Percentiles rank a stretch among this genome's conserved stretches.
Conservation (phyloP, 2,329 filamentous ascomycete species). For the Dactylella cylindrospora region DNA sequence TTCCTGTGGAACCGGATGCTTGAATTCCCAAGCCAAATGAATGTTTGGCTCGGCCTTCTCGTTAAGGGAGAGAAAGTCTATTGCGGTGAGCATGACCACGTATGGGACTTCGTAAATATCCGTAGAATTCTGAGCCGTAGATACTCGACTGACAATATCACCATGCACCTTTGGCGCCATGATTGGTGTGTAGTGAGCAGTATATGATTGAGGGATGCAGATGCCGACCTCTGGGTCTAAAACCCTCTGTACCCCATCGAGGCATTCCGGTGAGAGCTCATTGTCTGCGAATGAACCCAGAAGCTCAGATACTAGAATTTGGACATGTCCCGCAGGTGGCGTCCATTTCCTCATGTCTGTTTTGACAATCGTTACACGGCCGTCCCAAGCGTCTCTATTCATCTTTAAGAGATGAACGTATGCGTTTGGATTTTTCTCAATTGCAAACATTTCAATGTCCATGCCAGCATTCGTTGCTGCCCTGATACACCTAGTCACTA, state of each 20-base stretch:
- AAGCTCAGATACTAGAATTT: slow-evolving; percentile 91
- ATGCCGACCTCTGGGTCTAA: slow-evolving; percentile 79
- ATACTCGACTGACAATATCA: slow-evolving; percentile 68
- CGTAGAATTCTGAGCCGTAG: slow-evolving; percentile 52
- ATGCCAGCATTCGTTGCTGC: slow-evolving; percentile 77
- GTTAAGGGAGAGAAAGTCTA: slow-evolving; percentile 74
- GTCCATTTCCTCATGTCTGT: slow-evolving; percentile 98
- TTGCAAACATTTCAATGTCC: slow-evolving; percentile 80
- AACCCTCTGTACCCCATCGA: slow-evolving; percentile 92
- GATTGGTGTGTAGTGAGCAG: slow-evolving; percentile 89
- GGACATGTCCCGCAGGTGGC: slow-evolving; percentile 75
- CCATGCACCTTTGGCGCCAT: slow-evolving; percentile 80
- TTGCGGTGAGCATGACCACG: slow-evolving; percentile 86
- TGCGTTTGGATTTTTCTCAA: slow-evolving; percentile 98
- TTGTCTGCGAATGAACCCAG: slow-evolving; percentile 96
- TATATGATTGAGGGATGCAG: slow-evolving; percentile 90
- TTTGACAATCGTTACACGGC: slow-evolving; percentile 81
- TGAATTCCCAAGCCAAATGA: slow-evolving; percentile 77
- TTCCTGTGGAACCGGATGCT: slow-evolving; percentile 67
- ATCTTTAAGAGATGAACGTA: slow-evolving; percentile 88
- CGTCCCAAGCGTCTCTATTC: slow-evolving; percentile 78
- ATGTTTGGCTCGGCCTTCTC: slow-evolving; percentile 65
- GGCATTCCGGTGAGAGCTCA: slow-evolving; percentile 91
- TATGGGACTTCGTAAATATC: slow-evolving; percentile 87
- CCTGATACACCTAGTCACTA: slow-evolving; percentile 81